Base-by-base conservation (phyloP, 768 basidiomycete genomes). In the Auriscalpium microsporum region DNA sequence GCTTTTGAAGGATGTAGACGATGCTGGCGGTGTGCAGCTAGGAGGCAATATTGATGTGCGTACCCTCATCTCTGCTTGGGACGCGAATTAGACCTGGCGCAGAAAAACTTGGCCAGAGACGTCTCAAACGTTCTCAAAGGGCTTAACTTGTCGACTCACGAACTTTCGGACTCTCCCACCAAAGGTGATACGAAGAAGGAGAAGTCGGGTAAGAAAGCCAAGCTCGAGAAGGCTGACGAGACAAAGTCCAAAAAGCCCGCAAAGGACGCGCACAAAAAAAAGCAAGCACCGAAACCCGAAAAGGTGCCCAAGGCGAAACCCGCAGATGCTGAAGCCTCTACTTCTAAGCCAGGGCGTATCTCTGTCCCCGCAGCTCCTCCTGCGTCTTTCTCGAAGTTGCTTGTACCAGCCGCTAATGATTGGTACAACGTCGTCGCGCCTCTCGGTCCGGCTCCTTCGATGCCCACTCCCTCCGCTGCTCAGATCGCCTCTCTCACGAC, bases 351-450 rank as follows among this genome's bases (percentile, higher is more conserved):
- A 7, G 28, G 5, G 28, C 28, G 28, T 28, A 4, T 28, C 4
- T 28, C 28, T 28, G 28, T 4, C 5, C 28, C 28, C 28, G 28
- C 28, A 28, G 28, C 5, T 4, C 28, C 28, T 28, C 28, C 28
- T 33, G 45, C 62, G 53, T 47, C 55, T 11, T 48, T 56, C 54
- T 47, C 53, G 17, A 69, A 57, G 45, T 45, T 67, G 45, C 60
- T 69, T 13, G 54, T 77, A 21, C 64, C 71, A 14, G 67, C 72
- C 0, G 64, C 67, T 10, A 61, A 84, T 2, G 74, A 77, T 47
- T 87, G 86, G 86, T 81, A 86, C 63, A 65, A 70, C 48, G 67
- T 71, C 10, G 59, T 79, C 7, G 62, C 71, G 6, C 73, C 86
- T 9, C 48, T 68, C 5, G 57, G 71, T 16, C 45, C 70, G 3